Percentiles rank a stretch among this genome's conserved stretches.
Conservation (phyloP, 129 eudicot genomes). For the Flaveria bidentis region DNA sequence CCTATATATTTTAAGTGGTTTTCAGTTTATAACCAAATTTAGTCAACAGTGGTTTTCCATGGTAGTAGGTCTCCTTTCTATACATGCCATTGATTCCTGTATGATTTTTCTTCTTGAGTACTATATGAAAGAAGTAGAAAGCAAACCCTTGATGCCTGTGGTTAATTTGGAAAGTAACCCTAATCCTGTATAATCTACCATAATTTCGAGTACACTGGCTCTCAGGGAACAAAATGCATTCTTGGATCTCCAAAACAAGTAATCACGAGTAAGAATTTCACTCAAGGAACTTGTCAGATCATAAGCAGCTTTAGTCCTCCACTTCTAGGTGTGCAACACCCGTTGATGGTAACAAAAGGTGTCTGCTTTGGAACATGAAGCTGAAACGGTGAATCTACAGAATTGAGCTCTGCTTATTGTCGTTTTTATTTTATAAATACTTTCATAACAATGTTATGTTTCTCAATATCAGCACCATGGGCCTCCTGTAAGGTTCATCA, state of each 20-base stretch:
- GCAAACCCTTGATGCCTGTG: slow-evolving; percentile 5
- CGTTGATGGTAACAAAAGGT: slow-evolving; percentile 44
- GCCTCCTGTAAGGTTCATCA: neutral
- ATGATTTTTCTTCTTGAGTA: slow-evolving; percentile 2
- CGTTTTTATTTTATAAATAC: slow-evolving; percentile 15
- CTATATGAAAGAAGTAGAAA: slow-evolving; percentile 6
- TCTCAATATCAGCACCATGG: slow-evolving; percentile 4
- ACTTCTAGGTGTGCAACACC: slow-evolving; percentile 38
- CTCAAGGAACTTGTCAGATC: slow-evolving; percentile 40
- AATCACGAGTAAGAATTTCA: slow-evolving; percentile 44
- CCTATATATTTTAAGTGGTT: neutral
- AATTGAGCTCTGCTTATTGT: slow-evolving; percentile 21
- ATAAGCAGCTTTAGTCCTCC: slow-evolving; percentile 50
- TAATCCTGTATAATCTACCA: slow-evolving; percentile 18
- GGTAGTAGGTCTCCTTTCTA: neutral
- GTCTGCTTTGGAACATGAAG: slow-evolving; percentile 59
- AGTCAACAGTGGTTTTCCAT: neutral
- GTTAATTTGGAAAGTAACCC: slow-evolving; percentile 4
- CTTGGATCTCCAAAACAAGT: slow-evolving; percentile 63
- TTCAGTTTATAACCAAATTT: slow-evolving; percentile 13
- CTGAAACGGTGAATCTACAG: slow-evolving; percentile 51
- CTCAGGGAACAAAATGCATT: slow-evolving; percentile 72
- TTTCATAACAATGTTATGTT: slow-evolving; percentile 3
- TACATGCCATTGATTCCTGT: neutral
- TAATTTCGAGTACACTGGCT: slow-evolving; percentile 49